phyloP scores from a whole-genome alignment of 805 yeast genomes.

The Lipomyces chichibuensis region DNA sequence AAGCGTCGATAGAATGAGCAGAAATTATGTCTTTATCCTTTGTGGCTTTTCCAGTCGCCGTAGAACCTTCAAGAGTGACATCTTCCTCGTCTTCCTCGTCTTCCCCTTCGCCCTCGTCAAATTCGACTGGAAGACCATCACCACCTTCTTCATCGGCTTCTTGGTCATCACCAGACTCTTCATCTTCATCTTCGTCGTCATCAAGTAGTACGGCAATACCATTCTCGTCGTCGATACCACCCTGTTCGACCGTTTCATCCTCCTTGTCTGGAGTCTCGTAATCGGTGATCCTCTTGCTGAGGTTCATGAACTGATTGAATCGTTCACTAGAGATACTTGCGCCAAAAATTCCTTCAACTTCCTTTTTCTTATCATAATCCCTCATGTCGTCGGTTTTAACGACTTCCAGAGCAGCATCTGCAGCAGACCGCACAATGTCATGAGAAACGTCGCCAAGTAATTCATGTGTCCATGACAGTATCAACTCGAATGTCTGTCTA shows the following conservation, averaged over 20 bases:
- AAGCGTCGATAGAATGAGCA: slow-evolving; percentile 51
- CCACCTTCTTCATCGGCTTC: slow-evolving; percentile 41
- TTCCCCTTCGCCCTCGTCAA: slow-evolving; percentile 40
- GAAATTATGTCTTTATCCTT: slow-evolving; percentile 38
- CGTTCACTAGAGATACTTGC: slow-evolving; percentile 48
- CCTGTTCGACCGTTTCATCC: slow-evolving; percentile 28
- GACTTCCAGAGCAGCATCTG: slow-evolving; percentile 63
- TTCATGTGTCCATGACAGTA: slow-evolving; percentile 62
- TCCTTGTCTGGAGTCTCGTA: slow-evolving; percentile 43
- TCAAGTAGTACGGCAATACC: slow-evolving; percentile 52
- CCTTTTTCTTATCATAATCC: slow-evolving; percentile 53
- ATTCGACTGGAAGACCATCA: slow-evolving; percentile 37
- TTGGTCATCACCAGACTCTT: slow-evolving; percentile 41
- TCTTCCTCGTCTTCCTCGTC: slow-evolving; percentile 35
- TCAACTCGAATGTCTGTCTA: slow-evolving; percentile 54
- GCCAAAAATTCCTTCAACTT: slow-evolving; percentile 56
- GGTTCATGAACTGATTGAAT: slow-evolving; percentile 52
- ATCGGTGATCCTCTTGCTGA: slow-evolving; percentile 57
- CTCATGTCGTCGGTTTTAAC: slow-evolving; percentile 53
- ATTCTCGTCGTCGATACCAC: slow-evolving; percentile 46
- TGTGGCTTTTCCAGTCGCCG: slow-evolving; percentile 7
- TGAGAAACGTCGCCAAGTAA: slow-evolving; percentile 76
- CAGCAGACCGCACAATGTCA: slow-evolving; percentile 68
- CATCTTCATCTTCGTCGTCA: slow-evolving; percentile 46
- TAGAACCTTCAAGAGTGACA: slow-evolving; percentile 27